phyloP scores from a whole-genome alignment of 1,284 basidiomycete genomes.

The Leccinum pallidistipes region DNA sequence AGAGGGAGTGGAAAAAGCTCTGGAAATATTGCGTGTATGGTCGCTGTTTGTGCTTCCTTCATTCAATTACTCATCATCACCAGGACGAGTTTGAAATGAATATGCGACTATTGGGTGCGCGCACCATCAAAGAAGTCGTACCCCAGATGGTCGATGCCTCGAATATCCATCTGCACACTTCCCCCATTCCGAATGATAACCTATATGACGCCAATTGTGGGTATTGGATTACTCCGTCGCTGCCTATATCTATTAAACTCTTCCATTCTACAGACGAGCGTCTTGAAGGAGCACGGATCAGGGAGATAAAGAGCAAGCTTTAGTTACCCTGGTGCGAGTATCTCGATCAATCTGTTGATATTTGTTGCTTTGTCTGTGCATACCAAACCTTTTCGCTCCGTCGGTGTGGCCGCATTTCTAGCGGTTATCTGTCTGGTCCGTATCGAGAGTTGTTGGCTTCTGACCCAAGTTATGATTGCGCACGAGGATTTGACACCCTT shows the following conservation, averaged over 20 bases:
- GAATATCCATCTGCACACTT: constrained; percentile 62
- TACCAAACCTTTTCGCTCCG: constrained; percentile 8
- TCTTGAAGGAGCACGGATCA: constrained; percentile 54
- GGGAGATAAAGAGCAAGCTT: constrained; percentile 50
- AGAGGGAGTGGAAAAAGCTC: constrained; percentile 76
- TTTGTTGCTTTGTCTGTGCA: not conserved
- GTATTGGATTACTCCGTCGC: constrained; percentile 28
- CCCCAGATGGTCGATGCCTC: constrained; percentile 89
- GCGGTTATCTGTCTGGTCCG: not conserved
- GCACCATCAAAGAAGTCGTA: constrained; percentile 72
- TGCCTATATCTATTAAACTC: not conserved
- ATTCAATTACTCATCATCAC: not conserved
- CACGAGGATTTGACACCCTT: not conserved
- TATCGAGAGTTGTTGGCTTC: not conserved
- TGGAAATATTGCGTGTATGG: constrained; percentile 76
- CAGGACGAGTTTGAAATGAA: constrained; percentile 96
- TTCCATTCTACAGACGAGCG: constrained; percentile 43
- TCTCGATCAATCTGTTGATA: not conserved
- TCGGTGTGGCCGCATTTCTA: not conserved
- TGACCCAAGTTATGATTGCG: not conserved
- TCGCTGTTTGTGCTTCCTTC: not conserved
- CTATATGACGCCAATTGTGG: constrained; percentile 79
- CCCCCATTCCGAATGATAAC: constrained; percentile 66
- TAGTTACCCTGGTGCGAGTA: constrained; percentile 27
- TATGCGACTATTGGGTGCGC: constrained; percentile 85